phyloP scores from a whole-genome alignment of 129 eudicot genomes.

The Tanacetum coccineum region DNA sequence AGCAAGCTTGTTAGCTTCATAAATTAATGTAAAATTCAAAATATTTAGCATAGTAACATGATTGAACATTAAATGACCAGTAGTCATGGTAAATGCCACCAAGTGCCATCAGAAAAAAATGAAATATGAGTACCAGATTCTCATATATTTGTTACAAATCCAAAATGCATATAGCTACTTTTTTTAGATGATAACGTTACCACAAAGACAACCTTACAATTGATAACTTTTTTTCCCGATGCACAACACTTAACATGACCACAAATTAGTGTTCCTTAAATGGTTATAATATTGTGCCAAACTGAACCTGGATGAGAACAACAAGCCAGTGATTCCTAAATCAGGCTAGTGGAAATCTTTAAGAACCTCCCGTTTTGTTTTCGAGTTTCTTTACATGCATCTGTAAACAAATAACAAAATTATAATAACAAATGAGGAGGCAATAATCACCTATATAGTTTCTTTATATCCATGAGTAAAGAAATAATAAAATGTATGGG shows the following conservation, averaged over 20 bases:
- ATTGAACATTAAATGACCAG: not conserved
- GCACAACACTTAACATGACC: conserved; percentile 1
- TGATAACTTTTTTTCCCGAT: not conserved
- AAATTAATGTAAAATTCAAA: not conserved
- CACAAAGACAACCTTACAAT: not conserved
- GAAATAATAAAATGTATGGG: too few species aligned
- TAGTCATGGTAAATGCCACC: conserved; percentile 9
- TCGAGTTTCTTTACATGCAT: too few species aligned
- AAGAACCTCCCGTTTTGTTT: too few species aligned
- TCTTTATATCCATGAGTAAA: too few species aligned
- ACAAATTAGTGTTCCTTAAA: conserved; percentile 8
- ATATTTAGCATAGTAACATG: not conserved
- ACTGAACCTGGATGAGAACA: not conserved
- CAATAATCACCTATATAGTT: too few species aligned
- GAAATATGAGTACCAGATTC: not conserved
- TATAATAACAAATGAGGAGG: too few species aligned
- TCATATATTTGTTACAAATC: too few species aligned
- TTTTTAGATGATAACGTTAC: not conserved
- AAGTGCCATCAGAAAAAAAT: not conserved
- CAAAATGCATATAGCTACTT: not conserved
- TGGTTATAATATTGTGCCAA: not conserved
- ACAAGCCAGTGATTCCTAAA: too few species aligned
- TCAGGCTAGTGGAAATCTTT: too few species aligned
- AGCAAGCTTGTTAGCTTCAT: conserved; percentile 11
- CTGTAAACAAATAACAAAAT: too few species aligned